Conservation (phyloP, 306 rosid genomes). For the Amphicarpaea edgeworthii region DNA sequence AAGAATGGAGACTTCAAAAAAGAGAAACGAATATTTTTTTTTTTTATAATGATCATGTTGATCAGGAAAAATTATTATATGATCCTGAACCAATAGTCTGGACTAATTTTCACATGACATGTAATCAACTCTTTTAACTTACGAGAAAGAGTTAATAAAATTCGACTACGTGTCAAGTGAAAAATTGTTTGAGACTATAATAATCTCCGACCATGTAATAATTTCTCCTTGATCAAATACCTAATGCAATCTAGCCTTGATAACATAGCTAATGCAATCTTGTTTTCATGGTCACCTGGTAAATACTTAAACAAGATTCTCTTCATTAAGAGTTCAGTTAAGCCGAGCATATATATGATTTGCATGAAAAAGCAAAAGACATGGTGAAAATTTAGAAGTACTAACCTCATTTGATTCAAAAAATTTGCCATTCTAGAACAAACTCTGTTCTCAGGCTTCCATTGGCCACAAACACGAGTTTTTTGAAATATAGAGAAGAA, state of each 20-base stretch:
- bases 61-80: neutral
- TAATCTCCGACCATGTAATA: no score
- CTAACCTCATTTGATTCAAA: conserved; percentile 65
- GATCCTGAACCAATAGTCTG: neutral
- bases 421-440: conserved; percentile 51
- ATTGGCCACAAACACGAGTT: conserved; percentile 15
- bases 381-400: conserved; percentile 21
- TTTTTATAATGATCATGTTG: neutral
- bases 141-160: neutral
- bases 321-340: neutral
- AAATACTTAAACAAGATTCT: neutral
- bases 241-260: neutral
- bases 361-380: neutral
- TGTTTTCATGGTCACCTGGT: neutral
- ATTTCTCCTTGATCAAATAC: neutral
- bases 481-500: conserved; percentile 57
- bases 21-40: neutral
- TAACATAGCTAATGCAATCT: conserved; percentile 13
- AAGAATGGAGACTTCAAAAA: conserved; percentile 5
- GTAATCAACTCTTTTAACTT: neutral
- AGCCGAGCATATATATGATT: neutral
- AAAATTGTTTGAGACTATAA: neutral
- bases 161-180: neutral
- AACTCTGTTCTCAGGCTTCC: conserved; percentile 37
- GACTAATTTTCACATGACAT: neutral